Conservation (phyloP, 2,329 filamentous ascomycete species). For the Ophiognomonia clavigignenti-juglandacearum region DNA sequence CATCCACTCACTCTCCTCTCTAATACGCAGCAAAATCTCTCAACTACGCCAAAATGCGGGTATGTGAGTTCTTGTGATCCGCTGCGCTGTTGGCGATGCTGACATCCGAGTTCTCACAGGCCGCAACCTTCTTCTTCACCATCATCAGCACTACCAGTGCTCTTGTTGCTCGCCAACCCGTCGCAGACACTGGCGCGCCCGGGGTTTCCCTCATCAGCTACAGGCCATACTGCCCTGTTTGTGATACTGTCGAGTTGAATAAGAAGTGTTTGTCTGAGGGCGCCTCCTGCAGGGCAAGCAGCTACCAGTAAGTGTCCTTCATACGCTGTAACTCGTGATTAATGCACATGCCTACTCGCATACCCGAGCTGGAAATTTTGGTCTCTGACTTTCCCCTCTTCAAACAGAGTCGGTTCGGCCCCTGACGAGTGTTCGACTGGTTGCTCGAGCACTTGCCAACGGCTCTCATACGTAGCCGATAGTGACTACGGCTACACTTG, state of each 20-base stretch:
- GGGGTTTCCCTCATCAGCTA: slow-evolving; percentile 11
- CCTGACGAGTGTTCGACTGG: not conserved
- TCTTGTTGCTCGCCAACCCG: slow-evolving; percentile 6
- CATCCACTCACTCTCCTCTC: slow-evolving; percentile 1
- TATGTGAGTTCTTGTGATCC: not conserved
- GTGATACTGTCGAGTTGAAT: slow-evolving; percentile 15
- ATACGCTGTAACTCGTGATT: not conserved
- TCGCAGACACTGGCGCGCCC: not conserved
- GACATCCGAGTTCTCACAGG: not conserved
- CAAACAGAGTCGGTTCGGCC: not conserved
- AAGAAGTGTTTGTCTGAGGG: slow-evolving; percentile 5
- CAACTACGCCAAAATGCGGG: slow-evolving; percentile 10
- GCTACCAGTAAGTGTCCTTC: not conserved
- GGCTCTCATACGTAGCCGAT: slow-evolving; percentile 3
- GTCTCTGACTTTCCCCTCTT: not conserved
- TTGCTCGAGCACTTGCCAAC: slow-evolving; percentile 10
- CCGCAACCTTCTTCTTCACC: slow-evolving; percentile 11
- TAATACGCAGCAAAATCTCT: not conserved
- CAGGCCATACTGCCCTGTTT: slow-evolving; percentile 15
- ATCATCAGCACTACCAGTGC: slow-evolving; percentile 15
- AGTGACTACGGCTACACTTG: slow-evolving; percentile 11
- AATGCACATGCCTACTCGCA: not conserved
- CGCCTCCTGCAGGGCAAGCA: not conserved
- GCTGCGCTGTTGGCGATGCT: not conserved
- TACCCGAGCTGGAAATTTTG: too few relatives aligned